Percentiles rank a stretch among this genome's conserved stretches.
Evolutionary conservation across 139 green algal species (phyloP).

Genomic region (Picochlorum sp.): DNA sequence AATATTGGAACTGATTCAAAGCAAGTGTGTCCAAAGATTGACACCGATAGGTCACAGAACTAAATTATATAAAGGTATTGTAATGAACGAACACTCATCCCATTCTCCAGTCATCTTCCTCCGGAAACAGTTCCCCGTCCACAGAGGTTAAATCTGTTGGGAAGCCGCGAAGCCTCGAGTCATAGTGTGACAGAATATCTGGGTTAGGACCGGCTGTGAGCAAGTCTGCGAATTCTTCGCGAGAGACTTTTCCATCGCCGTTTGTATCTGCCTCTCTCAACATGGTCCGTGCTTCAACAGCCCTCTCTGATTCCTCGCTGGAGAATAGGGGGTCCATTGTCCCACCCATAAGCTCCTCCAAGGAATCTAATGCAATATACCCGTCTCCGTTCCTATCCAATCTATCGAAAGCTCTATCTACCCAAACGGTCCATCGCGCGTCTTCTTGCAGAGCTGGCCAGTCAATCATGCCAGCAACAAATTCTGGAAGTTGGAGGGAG

Average conservation of each 20-base stretch:
- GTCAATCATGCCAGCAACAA: conserved; percentile 76
- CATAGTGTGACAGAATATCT: conserved; percentile 50
- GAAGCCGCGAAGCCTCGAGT: conserved; percentile 23
- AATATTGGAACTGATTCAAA: conserved; percentile 14
- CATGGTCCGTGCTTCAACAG: conserved; percentile 65
- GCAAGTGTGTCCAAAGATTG: conserved; percentile 43
- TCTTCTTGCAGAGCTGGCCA: conserved; percentile 55
- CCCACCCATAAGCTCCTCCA: conserved; percentile 30
- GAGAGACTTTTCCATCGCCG: conserved; percentile 69
- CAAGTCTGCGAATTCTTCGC: conserved; percentile 63
- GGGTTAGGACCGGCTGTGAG: conserved; percentile 35
- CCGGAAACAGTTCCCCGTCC: neutral
- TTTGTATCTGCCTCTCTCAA: conserved; percentile 77
- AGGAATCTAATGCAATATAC: conserved; percentile 73
- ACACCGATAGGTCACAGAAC: conserved; percentile 24
- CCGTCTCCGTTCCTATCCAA: conserved; percentile 76
- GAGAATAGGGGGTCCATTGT: neutral
- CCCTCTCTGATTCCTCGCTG: conserved; percentile 15
- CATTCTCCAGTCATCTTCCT: conserved; percentile 6
- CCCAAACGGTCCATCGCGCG: conserved; percentile 24
- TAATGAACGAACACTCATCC: neutral
- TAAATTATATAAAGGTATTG: no score
- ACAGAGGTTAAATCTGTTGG: conserved; percentile 1
- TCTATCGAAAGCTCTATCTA: conserved; percentile 53
- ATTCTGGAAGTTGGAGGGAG: conserved; percentile 64